A percentile compares a stretch with the other conserved stretches of the same genome.
Evolutionary conservation across 1,284 basidiomycete genomes (phyloP).

Genomic region (Pyrrhoderma noxium): DNA sequence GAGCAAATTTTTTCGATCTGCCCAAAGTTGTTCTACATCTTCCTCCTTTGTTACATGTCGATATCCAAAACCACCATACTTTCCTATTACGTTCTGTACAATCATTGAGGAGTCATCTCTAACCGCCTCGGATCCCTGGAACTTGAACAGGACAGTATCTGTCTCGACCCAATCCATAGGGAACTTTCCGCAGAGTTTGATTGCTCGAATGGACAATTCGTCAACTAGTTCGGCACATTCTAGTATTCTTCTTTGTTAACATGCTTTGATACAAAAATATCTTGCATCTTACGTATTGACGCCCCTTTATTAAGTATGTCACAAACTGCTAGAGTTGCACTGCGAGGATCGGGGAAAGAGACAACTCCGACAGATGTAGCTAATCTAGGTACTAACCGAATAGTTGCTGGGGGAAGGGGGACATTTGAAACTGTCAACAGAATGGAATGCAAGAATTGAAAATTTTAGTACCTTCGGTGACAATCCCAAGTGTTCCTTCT

Average conservation of each 20-base stretch:
- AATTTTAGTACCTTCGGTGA: slow-evolving; percentile 55
- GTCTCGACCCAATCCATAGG: slow-evolving; percentile 58
- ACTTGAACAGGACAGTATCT: slow-evolving; percentile 87
- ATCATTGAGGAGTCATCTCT: slow-evolving; percentile 57
- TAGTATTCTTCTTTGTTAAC: too few species aligned
- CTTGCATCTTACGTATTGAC: slow-evolving; percentile 21
- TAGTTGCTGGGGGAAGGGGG: slow-evolving; percentile 26
- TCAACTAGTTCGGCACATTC: slow-evolving; percentile 83
- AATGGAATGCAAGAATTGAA: not conserved
- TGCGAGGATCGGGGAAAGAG: slow-evolving; percentile 12
- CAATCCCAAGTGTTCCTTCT: too few species aligned
- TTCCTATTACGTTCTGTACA: slow-evolving; percentile 55
- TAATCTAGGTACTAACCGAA: slow-evolving; percentile 40
- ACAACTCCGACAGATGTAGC: slow-evolving; percentile 27
- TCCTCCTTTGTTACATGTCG: slow-evolving; percentile 71
- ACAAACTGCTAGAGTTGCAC: slow-evolving; percentile 32
- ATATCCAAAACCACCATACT: slow-evolving; percentile 64
- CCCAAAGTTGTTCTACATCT: slow-evolving; percentile 81
- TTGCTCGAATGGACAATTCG: slow-evolving; percentile 71
- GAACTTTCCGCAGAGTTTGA: slow-evolving; percentile 59
- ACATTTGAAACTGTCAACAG: slow-evolving; percentile 5
- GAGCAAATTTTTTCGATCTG: slow-evolving; percentile 79
- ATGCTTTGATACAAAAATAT: not conserved
- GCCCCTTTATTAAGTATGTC: slow-evolving; percentile 47
- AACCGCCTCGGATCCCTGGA: slow-evolving; percentile 64